A percentile compares a stretch with the other conserved stretches of the same genome.
phyloP scores from a whole-genome alignment of 2,329 filamentous ascomycete species.

The Xylaria sp. region DNA sequence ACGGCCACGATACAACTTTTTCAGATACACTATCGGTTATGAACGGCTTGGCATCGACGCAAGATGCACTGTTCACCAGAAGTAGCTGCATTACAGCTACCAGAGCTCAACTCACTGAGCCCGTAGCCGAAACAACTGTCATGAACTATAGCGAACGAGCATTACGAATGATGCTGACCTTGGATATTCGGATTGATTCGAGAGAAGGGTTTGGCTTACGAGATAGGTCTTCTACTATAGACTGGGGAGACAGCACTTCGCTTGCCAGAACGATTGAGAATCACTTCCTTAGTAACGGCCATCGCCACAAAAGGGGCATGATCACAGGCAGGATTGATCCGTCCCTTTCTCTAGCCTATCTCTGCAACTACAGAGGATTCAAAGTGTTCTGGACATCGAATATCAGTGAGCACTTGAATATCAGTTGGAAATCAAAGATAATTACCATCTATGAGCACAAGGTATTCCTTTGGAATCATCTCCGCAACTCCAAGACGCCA shows the following conservation, averaged over 20 bases:
- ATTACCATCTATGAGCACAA: conserved; percentile 44
- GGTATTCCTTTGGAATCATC: conserved; percentile 39
- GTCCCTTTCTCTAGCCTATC: conserved; percentile 22
- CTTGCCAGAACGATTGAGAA: conserved; percentile 15
- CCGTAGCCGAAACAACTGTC: background rate
- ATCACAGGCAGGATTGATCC: conserved; percentile 28
- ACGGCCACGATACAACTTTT: background rate
- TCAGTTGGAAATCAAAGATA: conserved; percentile 39
- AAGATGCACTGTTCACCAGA: conserved; percentile 17
- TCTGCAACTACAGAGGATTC: conserved; percentile 34
- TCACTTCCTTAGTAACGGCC: conserved; percentile 21
- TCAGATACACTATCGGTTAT: conserved; percentile 10
- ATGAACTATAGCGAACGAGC: conserved; percentile 18
- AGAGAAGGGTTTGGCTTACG: conserved; percentile 1
- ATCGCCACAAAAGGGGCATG: conserved; percentile 1
- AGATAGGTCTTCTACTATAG: conserved; percentile 11
- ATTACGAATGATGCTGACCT: conserved; percentile 22
- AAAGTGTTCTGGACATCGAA: conserved; percentile 41
- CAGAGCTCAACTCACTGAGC: background rate
- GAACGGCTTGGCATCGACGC: background rate
- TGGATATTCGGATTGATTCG: conserved; percentile 21
- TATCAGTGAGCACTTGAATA: conserved; percentile 38
- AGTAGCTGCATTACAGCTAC: conserved; percentile 2
- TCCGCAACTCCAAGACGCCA: conserved; percentile 22
- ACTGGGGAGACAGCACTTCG: conserved; percentile 21